phyloP scores from a whole-genome alignment of 177 flowering plant species.

The Tripterygium wilfordii region DNA sequence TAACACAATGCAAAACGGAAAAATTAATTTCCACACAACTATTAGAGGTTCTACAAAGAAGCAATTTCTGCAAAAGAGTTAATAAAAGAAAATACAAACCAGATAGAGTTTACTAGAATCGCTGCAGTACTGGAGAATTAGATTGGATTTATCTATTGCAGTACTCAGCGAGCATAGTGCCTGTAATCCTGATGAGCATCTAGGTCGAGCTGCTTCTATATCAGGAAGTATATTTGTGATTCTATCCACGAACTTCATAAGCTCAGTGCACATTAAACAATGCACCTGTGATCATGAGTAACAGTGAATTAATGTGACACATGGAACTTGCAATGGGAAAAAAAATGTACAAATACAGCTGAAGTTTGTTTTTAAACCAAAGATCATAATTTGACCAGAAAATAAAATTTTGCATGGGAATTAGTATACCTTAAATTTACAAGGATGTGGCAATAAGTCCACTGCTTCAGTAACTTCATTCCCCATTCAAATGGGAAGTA shows the following conservation, averaged over 20 bases:
- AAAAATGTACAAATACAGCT: neutral
- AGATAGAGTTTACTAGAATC: conserved; percentile 84
- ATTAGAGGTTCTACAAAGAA: neutral
- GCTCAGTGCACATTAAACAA: conserved; percentile 50
- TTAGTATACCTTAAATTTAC: conserved; percentile 25
- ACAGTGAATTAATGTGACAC: neutral
- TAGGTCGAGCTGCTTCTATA: conserved; percentile 75
- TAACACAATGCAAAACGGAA: neutral
- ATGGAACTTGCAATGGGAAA: neutral
- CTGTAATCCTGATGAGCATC: conserved; percentile 61
- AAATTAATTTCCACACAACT: neutral
- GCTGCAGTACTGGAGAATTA: conserved; percentile 54
- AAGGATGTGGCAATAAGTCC: conserved; percentile 14
- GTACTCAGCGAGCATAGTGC: conserved; percentile 50
- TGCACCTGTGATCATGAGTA: conserved; percentile 53
- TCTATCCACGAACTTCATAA: conserved; percentile 42
- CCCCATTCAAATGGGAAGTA: conserved; percentile 28
- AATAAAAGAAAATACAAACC: conserved; percentile 33
- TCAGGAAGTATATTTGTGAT: conserved; percentile 43
- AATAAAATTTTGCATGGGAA: neutral
- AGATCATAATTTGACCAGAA: neutral
- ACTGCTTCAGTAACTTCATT: conserved; percentile 28
- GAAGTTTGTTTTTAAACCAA: neutral
- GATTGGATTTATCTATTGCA: conserved; percentile 57
- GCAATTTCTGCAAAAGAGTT: neutral